phyloP scores from a whole-genome alignment of 306 rosid genomes.

The Lotus japonicus region DNA sequence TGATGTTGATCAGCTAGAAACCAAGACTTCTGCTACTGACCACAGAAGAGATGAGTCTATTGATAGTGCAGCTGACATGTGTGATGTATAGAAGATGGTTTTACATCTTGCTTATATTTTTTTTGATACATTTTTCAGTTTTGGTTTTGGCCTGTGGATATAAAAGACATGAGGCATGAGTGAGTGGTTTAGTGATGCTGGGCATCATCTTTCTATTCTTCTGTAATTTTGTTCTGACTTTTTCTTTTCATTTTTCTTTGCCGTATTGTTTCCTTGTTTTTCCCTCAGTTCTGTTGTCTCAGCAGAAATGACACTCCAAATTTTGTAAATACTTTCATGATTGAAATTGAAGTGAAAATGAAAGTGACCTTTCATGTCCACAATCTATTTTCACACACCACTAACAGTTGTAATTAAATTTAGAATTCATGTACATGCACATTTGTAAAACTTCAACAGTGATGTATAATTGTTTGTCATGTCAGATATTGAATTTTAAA shows the following conservation, averaged over 20 bases:
- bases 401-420: neutral
- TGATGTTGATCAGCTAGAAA: conserved; percentile 54
- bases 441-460: too few species aligned
- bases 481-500: too few species aligned
- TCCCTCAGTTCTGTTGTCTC: conserved; percentile 17
- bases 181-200: conserved; percentile 16
- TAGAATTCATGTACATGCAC: neutral
- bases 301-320: conserved; percentile 17
- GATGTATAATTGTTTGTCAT: too few species aligned
- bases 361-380: neutral
- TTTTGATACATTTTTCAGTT: conserved; percentile 19
- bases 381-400: neutral
- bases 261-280: neutral
- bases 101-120: conserved; percentile 9
- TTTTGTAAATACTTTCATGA: conserved; percentile 34
- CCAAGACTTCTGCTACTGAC: conserved; percentile 29
- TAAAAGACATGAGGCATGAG: conserved; percentile 14
- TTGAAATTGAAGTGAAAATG: conserved; percentile 25
- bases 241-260: neutral
- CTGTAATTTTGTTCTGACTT: conserved; percentile 25
- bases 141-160: conserved; percentile 20
- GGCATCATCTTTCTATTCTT: conserved; percentile 2
- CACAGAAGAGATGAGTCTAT: conserved; percentile 83
- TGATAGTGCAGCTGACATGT: conserved; percentile 68
- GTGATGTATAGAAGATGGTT: conserved; percentile 48